A percentile compares a stretch with the other conserved stretches of the same genome.
These are phyloP conservation scores for Fraxinus anomala DNA, from an alignment of 257 asterid species.

Conservation along the genomic window DNA sequence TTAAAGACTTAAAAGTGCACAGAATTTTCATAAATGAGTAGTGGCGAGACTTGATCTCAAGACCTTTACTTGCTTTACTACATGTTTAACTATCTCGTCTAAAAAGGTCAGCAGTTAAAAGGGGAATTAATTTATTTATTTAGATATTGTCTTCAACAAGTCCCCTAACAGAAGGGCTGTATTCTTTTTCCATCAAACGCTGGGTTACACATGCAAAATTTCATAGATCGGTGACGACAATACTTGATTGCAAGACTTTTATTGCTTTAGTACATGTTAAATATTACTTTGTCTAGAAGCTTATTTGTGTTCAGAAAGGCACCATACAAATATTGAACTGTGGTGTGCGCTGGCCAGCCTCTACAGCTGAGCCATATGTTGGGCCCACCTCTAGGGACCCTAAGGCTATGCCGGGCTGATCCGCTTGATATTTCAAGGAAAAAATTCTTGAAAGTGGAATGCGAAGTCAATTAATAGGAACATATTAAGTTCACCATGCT, in stretches of 20 bases:
- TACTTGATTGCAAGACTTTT: neutral
- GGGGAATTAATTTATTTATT: neutral
- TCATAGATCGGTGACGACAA: neutral
- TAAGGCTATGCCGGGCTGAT: neutral
- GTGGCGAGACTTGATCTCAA: neutral
- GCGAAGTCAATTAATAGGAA: neutral
- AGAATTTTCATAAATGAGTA: neutral
- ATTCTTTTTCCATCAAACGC: neutral
- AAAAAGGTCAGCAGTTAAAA: neutral
- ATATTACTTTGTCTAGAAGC: neutral
- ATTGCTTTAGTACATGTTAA: neutral
- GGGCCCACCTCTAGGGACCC: neutral
- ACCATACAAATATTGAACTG: neutral
- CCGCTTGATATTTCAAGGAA: neutral
- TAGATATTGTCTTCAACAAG: neutral
- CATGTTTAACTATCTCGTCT: no score
- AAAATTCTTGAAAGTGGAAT: neutral
- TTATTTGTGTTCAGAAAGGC: no score
- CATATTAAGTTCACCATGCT: neutral
- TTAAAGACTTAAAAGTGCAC: neutral
- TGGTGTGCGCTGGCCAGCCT: neutral
- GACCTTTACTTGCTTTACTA: neutral
- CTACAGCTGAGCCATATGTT: neutral
- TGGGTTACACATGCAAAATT: neutral
- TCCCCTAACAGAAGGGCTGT: neutral